A percentile compares a stretch with the other conserved stretches of the same genome.
phyloP scores from a whole-genome alignment of 345 rosid genomes.

The Leavenworthia alabamica region DNA sequence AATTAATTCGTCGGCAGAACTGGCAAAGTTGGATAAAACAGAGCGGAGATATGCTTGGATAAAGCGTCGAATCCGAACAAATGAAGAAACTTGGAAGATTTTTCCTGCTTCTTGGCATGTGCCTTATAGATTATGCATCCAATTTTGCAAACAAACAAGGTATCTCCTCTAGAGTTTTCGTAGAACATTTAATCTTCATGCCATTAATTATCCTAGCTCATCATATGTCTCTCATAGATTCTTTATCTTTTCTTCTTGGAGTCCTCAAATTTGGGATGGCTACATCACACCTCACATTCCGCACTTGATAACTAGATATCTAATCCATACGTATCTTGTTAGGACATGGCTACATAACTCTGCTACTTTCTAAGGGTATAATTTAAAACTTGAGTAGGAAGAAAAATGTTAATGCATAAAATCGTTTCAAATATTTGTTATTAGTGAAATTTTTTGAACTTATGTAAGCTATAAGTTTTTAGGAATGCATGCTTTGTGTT shows the following conservation, averaged over 20 bases:
- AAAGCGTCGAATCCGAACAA: conserved; percentile 90
- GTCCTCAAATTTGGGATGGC: background rate
- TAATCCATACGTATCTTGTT: background rate
- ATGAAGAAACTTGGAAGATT: conserved; percentile 94
- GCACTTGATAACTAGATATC: background rate
- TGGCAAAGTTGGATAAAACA: conserved; percentile 94
- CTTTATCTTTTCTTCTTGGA: background rate
- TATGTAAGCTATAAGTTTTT: background rate
- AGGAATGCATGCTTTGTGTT: background rate
- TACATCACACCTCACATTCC: background rate
- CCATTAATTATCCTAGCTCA: background rate
- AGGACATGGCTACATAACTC: background rate
- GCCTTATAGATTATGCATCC: conserved; percentile 87
- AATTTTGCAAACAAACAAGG: conserved; percentile 96
- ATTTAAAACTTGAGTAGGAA: background rate
- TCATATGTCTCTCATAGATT: background rate
- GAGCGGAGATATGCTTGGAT: conserved; percentile 98
- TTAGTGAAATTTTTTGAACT: background rate
- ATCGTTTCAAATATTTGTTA: background rate
- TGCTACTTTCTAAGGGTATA: background rate
- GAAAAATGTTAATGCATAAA: background rate
- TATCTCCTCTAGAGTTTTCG: conserved; percentile 17
- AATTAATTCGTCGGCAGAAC: conserved; percentile 39
- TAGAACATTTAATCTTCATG: background rate
- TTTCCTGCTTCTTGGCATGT: conserved; percentile 98